Conservation (phyloP, 306 rosid genomes). For the Pterocarpus macrocarpus region DNA sequence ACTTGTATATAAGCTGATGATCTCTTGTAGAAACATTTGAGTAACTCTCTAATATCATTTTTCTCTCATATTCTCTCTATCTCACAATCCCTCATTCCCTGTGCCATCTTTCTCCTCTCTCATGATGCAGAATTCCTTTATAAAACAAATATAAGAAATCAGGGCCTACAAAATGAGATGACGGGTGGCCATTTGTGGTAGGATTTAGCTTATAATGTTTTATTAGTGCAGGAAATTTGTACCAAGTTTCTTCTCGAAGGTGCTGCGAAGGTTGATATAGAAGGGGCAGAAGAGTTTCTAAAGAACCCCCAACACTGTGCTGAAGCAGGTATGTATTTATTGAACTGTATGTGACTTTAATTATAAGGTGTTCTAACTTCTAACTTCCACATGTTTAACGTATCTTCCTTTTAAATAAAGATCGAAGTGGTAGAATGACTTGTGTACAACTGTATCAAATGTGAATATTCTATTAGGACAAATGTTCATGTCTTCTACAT, state of each 20-base stretch:
- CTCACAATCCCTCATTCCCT: too few species aligned
- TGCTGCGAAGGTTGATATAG: slow-evolving; percentile 79
- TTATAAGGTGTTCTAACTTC: not conserved
- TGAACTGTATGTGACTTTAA: not conserved
- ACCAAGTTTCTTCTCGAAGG: slow-evolving; percentile 75
- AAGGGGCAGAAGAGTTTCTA: slow-evolving; percentile 89
- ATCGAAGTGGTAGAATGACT: too few species aligned
- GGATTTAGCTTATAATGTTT: not conserved
- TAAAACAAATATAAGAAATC: slow-evolving; percentile 16
- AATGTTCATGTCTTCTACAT: too few species aligned
- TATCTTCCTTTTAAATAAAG: not conserved
- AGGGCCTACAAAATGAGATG: slow-evolving; percentile 21
- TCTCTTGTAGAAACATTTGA: too few species aligned
- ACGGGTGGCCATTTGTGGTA: slow-evolving; percentile 8
- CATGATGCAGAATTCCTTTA: too few species aligned
- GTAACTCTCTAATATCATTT: too few species aligned
- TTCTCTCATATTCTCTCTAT: too few species aligned
- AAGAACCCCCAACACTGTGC: slow-evolving; percentile 73
- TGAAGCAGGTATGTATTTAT: slow-evolving; percentile 67
- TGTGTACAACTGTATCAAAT: too few species aligned
- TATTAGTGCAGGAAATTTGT: not conserved
- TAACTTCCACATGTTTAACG: not conserved
- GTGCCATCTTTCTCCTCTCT: too few species aligned
- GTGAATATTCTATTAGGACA: too few species aligned
- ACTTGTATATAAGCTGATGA: too few species aligned